Evolutionary conservation across 768 basidiomycete genomes (phyloP), one percentile per base, ranked within the genome.

Genomic region (Phylloporus sp.): DNA sequence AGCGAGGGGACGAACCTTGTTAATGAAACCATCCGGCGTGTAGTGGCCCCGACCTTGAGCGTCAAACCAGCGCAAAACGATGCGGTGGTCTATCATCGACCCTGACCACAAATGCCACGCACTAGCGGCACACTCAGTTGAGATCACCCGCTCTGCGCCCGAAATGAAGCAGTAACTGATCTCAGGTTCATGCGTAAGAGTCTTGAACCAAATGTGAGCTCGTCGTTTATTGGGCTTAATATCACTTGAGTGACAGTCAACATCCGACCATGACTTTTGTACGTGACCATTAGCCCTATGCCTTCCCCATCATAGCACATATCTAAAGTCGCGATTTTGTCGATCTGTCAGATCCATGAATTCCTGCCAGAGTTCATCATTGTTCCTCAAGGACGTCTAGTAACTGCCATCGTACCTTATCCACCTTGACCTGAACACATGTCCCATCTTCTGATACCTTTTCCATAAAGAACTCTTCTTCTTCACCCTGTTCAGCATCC

Each of bases 241-340:
- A n/a, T n/a, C n/a, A n/a, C n/a, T n/a, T n/a, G n/a, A n/a, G n/a
- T n/a, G n/a, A n/a, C n/a, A n/a, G n/a, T n/a, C n/a, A n/a, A n/a
- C 31, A 32, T 13, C 12, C 2, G 13, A 15, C 12, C 31, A 15
- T 6, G 13, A 15, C 15, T 5, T 32, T 32, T 15, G 11, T 39
- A 38, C 7, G 36, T 38, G 36, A 22, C 36, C 36, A 38, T 38
- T 20, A 38, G 39, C 22, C 39, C 5, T 32, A 6, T 16, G 5
- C 13, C 13, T 18, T 42, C 41, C 23, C 41, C 41, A 24, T 29
- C 29, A 86, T 50, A 87, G 67, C 24, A 87, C 83, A 59, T 88
- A 88, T 70, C 87, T 74, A 68, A 85, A 88, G 47, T 86, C 84
- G 10, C 80, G 75, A 58, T 88, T 88, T 63, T 88, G 82, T 27